Evolutionary conservation across 1,139 yeast genomes (phyloP).

Genomic region (Trichomonascaceae sp.): DNA sequence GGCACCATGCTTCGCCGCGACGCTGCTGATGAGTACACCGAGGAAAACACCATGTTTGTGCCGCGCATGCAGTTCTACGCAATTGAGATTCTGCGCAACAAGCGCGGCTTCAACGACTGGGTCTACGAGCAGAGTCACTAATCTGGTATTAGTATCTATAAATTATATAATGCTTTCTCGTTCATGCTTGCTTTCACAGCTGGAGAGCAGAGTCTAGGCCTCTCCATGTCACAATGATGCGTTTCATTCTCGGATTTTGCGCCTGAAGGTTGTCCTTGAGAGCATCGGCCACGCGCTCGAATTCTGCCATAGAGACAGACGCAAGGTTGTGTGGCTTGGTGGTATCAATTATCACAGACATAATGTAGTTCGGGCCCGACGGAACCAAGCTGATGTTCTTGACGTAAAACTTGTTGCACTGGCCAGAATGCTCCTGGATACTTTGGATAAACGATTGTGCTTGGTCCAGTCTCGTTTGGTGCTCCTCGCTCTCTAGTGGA

Average conservation of each 20-base stretch:
- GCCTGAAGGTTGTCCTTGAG: conserved; percentile 22
- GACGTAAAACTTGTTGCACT: conserved; percentile 18
- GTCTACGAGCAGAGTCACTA: conserved; percentile 28
- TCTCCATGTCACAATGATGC: conserved; percentile 15
- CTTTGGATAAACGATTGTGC: conserved; percentile 9
- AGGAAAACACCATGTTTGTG: conserved; percentile 76
- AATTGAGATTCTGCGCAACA: conserved; percentile 87
- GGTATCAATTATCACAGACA: conserved; percentile 6
- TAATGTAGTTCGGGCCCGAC: conserved; percentile 18
- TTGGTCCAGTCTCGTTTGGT: conserved; percentile 10
- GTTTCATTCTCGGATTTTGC: conserved; percentile 24
- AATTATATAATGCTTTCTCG: neutral
- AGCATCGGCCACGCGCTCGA: conserved; percentile 31
- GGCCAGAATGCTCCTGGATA: too few relatives aligned
- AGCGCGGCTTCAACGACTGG: conserved; percentile 90
- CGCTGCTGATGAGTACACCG: conserved; percentile 60
- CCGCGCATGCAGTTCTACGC: conserved; percentile 93
- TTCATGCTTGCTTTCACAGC: neutral
- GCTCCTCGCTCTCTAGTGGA: conserved; percentile 2
- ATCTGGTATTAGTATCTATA: neutral
- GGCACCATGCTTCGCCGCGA: conserved; percentile 81
- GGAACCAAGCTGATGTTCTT: conserved; percentile 15
- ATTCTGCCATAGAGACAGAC: conserved; percentile 24
- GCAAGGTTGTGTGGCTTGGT: conserved; percentile 4
- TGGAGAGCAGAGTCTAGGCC: neutral